Conservation (phyloP, 1,284 basidiomycete species). For the Sphaerobolus stellatus region DNA sequence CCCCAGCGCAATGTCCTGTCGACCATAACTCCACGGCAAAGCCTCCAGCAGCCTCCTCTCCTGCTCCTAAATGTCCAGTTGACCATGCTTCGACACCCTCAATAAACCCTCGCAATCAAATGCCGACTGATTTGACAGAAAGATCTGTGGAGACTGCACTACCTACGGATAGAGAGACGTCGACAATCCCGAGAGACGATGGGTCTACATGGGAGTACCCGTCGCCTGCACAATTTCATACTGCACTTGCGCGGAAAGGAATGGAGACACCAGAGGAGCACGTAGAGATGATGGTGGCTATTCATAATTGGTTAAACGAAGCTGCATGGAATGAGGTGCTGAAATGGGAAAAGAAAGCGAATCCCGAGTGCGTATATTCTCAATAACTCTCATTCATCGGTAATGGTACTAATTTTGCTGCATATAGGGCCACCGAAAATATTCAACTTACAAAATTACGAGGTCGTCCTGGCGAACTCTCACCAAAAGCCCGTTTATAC, state of each 20-base stretch:
- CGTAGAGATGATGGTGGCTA: slow-evolving; percentile 95
- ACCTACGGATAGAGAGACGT: slow-evolving; percentile 74
- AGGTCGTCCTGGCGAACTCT: slow-evolving; percentile 87
- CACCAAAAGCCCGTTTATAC: slow-evolving; percentile 86
- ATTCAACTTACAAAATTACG: slow-evolving; percentile 81
- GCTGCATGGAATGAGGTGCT: slow-evolving; percentile 94
- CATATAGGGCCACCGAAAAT: slow-evolving; percentile 39
- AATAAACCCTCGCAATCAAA: slow-evolving; percentile 86
- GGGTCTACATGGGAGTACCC: slow-evolving; percentile 88
- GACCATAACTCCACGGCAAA: slow-evolving; percentile 37
- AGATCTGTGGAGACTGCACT: slow-evolving; percentile 60
- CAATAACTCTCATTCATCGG: not conserved
- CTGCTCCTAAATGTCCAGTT: slow-evolving; percentile 44
- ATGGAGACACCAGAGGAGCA: slow-evolving; percentile 98
- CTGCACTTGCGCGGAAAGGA: slow-evolving; percentile 94
- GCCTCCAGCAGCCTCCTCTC: slow-evolving; percentile 14
- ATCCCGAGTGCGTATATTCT: slow-evolving; percentile 46
- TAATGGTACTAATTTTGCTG: slow-evolving; percentile 4
- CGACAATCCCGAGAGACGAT: slow-evolving; percentile 81
- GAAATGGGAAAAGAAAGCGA: slow-evolving; percentile 83
- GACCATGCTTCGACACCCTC: slow-evolving; percentile 37
- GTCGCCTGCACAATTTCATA: slow-evolving; percentile 98
- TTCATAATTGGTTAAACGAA: slow-evolving; percentile 98
- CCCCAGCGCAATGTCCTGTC: slow-evolving; percentile 45
- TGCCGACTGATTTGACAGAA: slow-evolving; percentile 70